phyloP scores from a whole-genome alignment of 768 basidiomycete species.

The Tulasnella sp. region DNA sequence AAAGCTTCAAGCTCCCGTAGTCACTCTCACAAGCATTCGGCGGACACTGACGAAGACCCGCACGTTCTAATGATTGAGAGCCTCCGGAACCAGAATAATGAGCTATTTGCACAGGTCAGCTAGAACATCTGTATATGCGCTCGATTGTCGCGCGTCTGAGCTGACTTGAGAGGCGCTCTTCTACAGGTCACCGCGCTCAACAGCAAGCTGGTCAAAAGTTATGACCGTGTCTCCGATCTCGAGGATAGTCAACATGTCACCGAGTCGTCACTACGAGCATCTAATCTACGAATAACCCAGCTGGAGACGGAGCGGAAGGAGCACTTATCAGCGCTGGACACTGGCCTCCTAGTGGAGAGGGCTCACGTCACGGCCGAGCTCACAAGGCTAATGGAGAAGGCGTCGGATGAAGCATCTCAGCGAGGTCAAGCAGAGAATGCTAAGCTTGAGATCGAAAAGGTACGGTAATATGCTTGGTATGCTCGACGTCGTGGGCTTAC shows the following conservation, averaged over 20 bases:
- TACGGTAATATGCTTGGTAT: too few relatives aligned
- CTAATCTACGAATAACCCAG: constrained; percentile 58
- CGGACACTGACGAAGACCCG: constrained; percentile 41
- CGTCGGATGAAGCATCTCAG: constrained; percentile 88
- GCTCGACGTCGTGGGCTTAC: too few relatives aligned
- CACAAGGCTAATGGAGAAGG: constrained; percentile 83
- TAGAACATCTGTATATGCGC: not conserved
- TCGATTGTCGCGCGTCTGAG: too few relatives aligned
- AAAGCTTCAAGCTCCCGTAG: too few relatives aligned
- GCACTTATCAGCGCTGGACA: constrained; percentile 83
- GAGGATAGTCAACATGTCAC: constrained; percentile 78
- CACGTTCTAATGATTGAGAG: constrained; percentile 76
- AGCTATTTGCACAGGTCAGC: constrained; percentile 71
- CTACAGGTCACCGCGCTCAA: constrained; percentile 63
- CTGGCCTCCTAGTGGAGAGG: constrained; percentile 85
- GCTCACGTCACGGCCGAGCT: constrained; percentile 84
- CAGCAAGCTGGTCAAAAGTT: constrained; percentile 81
- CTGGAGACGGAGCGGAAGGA: constrained; percentile 78
- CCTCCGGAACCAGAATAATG: constrained; percentile 69
- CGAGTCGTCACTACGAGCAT: constrained; percentile 45
- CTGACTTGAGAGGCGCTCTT: not conserved
- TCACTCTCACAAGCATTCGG: not conserved
- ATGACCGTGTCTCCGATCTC: constrained; percentile 84
- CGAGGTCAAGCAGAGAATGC: constrained; percentile 86
- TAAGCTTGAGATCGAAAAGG: constrained; percentile 67